phyloP scores from a whole-genome alignment of 129 eudicot genomes.

The Logfia minima region DNA sequence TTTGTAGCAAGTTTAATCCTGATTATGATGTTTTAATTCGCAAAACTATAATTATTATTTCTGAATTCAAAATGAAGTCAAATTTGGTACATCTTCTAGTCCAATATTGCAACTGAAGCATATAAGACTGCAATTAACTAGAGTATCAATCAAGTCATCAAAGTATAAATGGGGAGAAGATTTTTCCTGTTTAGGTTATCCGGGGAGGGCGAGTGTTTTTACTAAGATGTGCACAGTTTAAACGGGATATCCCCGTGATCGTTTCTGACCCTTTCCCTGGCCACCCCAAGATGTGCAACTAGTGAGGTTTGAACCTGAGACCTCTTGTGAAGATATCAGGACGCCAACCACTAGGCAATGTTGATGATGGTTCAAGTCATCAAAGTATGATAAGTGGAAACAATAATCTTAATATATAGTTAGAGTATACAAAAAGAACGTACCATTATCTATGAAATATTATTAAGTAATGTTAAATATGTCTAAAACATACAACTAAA shows the following conservation, averaged over 20 bases:
- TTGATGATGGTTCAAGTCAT: no score
- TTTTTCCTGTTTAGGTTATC: no score
- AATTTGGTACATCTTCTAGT: neutral
- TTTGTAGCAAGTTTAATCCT: neutral
- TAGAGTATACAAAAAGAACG: neutral
- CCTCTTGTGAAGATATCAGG: no score
- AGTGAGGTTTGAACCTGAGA: no score
- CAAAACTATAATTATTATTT: neutral
- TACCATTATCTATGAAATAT: slow-evolving; percentile 4
- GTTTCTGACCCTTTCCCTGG: no score
- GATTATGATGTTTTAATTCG: neutral
- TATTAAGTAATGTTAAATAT: neutral
- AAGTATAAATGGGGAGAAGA: no score
- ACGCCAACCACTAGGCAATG: no score
- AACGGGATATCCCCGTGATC: no score
- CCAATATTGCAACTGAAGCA: neutral
- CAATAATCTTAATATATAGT: neutral
- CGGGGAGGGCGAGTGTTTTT: no score
- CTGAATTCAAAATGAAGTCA: neutral
- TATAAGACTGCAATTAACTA: neutral
- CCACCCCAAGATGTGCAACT: no score
- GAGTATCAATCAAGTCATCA: neutral
- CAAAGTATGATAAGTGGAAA: neutral
- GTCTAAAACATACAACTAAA: neutral
- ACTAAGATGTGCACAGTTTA: no score